Evolutionary conservation across 257 asterid species (phyloP).

Genomic region (Gentiana dahurica): DNA sequence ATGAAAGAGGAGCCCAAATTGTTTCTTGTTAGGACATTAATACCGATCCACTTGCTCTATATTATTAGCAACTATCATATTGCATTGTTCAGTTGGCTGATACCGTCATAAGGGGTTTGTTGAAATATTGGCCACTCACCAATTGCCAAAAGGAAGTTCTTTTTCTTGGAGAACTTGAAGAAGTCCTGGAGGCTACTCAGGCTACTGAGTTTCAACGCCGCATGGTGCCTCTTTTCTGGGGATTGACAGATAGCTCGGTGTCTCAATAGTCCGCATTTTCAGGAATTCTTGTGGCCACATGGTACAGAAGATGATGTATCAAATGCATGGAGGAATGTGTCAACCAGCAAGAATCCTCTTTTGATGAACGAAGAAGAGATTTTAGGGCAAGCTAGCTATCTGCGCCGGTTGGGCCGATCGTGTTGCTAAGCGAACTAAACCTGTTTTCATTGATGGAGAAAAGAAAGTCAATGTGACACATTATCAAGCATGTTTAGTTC

Average conservation of each 20-base stretch:
- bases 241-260: too few species aligned
- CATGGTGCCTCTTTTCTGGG: too few species aligned
- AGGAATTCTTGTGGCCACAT: constrained; percentile 55
- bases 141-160: constrained; percentile 80
- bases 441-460: constrained; percentile 42
- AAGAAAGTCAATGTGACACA: constrained; percentile 37
- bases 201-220: too few species aligned
- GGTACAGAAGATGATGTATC: constrained; percentile 61
- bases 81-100: constrained; percentile 65
- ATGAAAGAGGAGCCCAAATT: constrained; percentile 82
- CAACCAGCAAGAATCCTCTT: constrained; percentile 51
- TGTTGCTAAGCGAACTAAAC: constrained; percentile 62
- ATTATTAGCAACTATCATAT: constrained; percentile 62
- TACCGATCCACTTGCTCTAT: constrained; percentile 45
- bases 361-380: constrained; percentile 62
- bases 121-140: constrained; percentile 75
- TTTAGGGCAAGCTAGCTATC: constrained; percentile 70
- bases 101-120: constrained; percentile 52
- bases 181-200: too few species aligned
- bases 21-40: constrained; percentile 62
- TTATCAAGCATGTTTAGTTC: constrained; percentile 66
- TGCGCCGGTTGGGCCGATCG: constrained; percentile 71
- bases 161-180: constrained; percentile 9
- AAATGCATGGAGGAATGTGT: constrained; percentile 44
- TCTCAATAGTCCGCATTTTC: background rate